These are phyloP conservation scores for Solanum hybrid DNA, from an alignment of 305 asterid genomes.

Conservation along the genomic window DNA sequence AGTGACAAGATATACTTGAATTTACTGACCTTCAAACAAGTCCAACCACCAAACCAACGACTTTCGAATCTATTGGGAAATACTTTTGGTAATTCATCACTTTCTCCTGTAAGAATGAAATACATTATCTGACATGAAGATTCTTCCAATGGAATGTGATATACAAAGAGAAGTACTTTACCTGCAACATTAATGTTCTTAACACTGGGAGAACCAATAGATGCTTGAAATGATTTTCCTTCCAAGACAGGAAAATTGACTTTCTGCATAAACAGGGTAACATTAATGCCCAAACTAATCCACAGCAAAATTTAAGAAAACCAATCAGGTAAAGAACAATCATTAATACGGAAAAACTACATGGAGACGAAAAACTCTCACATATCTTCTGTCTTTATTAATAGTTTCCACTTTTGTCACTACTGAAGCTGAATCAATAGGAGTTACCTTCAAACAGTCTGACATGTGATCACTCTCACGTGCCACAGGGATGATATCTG, in stretches of 20 bases:
- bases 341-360: neutral
- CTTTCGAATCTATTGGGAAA: constrained; percentile 45
- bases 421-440: constrained; percentile 20
- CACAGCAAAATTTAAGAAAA: neutral
- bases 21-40: constrained; percentile 29
- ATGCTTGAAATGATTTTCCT: constrained; percentile 23
- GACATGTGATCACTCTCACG: constrained; percentile 14
- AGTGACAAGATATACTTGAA: neutral
- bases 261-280: constrained; percentile 30
- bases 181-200: constrained; percentile 30
- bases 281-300: neutral
- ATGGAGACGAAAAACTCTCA: neutral
- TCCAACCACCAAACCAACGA: constrained; percentile 85
- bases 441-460: constrained; percentile 20
- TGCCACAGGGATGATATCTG: constrained; percentile 19
- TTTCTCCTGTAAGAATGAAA: constrained; percentile 31
- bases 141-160: constrained; percentile 9
- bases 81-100: constrained; percentile 7
- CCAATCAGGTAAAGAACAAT: neutral
- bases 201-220: constrained; percentile 19
- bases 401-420: constrained; percentile 22
- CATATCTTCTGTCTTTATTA: neutral
- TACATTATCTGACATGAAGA: neutral
- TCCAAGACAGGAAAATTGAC: constrained; percentile 18
- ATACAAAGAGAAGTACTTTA: constrained; percentile 17